Conservation (phyloP, 306 rosid genomes). For the Acacia acuminata region DNA sequence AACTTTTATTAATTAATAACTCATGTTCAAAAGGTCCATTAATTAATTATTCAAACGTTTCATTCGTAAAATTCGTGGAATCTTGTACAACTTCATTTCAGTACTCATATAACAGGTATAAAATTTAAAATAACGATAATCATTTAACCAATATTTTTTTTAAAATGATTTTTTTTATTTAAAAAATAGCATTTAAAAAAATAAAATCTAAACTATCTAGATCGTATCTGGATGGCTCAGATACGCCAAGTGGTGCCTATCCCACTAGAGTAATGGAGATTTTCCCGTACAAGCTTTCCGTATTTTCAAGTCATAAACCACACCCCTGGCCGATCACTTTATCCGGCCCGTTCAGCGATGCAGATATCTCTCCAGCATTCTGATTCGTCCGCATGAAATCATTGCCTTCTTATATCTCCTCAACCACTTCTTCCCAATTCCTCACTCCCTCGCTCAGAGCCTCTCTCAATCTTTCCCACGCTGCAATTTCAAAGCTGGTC, state of each 20-base stretch:
- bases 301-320: neutral
- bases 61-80: neutral
- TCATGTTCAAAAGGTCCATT: neutral
- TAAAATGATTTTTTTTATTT: no score
- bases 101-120: no score
- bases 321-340: slow-evolving; percentile 12
- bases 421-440: neutral
- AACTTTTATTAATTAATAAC: neutral
- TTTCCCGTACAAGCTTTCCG: neutral
- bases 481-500: slow-evolving; percentile 11
- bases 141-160: no score
- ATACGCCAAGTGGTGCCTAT: no score
- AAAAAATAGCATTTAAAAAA: no score
- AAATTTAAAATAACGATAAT: no score
- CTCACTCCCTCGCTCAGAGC: no score
- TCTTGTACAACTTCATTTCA: neutral
- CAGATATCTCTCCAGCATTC: slow-evolving; percentile 5
- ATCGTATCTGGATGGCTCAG: no score
- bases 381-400: slow-evolving; percentile 34
- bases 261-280: neutral
- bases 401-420: slow-evolving; percentile 25
- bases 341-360: slow-evolving; percentile 22
- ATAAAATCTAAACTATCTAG: no score
- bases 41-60: neutral
- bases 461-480: neutral